Evolutionary conservation across 2,329 filamentous ascomycete genomes (phyloP), one percentile per base, ranked within the genome.

Genomic region (Raffaelea ambrosiae): DNA sequence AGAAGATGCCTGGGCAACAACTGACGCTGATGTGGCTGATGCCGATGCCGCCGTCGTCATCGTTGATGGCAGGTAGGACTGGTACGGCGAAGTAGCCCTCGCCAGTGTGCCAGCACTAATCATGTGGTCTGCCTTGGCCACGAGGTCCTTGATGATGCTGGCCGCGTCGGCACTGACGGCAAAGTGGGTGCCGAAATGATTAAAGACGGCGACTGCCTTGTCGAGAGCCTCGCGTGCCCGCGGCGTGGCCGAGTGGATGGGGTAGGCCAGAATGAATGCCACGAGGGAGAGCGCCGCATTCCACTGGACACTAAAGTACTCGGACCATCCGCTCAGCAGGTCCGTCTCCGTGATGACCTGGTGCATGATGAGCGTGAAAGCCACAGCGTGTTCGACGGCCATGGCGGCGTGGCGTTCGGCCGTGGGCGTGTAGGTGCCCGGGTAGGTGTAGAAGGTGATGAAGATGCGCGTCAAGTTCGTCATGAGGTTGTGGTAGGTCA

Each of bases 131-230:
- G 54, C 54, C 47, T 59, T 58, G 42, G 43, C 46, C 1, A 52
- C 41, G 2, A 60, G 47, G 10, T 57, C 55, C 19, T 54, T 53
- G 57, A 45, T 75, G 68, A 67, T 52, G 2, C 58, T 61, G 16
- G 64, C 65, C 2, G 66, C 64, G 11, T 62, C 51, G 1, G 63
- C 62, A 40, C 63, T 63, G 44, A 67, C 66, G n/a, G 56, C 70
- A 47, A 71, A 77, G 53, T 61, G 63, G 14, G 39, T 44, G 18
- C 62, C 53, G 56, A 66, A 56, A 49, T 60, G 44, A 48, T 66
- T 54, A 57, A 69, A 57, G 2, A 60, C 52, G 56, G 63, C 43
- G 55, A 72, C 40, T 59, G 69, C 52, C 61, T 66, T 54, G 57
- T 63, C 53, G 58, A 72, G 50, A 7, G 61, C 59, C 11, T 50